Evolutionary conservation across 2,329 filamentous ascomycete species (phyloP).

Genomic region (Emergomyces africanus): DNA sequence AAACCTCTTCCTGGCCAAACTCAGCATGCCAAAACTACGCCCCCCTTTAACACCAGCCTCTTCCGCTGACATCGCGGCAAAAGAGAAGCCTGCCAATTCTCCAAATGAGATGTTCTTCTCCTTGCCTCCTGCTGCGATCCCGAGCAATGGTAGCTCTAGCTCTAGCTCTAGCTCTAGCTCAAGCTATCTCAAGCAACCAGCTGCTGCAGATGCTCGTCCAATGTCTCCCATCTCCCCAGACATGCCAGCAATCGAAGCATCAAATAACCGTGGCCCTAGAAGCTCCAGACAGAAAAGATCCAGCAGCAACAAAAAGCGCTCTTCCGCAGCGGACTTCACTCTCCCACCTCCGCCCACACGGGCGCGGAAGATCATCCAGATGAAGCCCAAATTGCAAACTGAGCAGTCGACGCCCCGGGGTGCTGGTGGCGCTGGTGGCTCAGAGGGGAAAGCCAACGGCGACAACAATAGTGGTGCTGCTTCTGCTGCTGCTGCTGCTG

Average conservation of each 20-base stretch:
- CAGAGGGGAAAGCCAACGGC: slow-evolving; percentile 9
- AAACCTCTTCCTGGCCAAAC: neutral
- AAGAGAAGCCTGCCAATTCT: slow-evolving; percentile 12
- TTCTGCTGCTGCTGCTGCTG: slow-evolving; percentile 3
- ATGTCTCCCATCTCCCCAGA: slow-evolving; percentile 33
- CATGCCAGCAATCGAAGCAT: slow-evolving; percentile 14
- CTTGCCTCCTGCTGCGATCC: slow-evolving; percentile 63
- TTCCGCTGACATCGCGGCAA: slow-evolving; percentile 62
- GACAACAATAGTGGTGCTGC: slow-evolving; percentile 7
- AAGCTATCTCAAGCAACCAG: neutral
- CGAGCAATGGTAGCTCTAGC: slow-evolving; percentile 6
- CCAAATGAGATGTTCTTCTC: slow-evolving; percentile 55
- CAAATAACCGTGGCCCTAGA: neutral
- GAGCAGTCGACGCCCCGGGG: slow-evolving; percentile 14
- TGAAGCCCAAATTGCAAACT: slow-evolving; percentile 56
- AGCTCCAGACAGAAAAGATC: slow-evolving; percentile 19
- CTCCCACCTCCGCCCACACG: slow-evolving; percentile 86
- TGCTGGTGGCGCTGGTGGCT: slow-evolving; percentile 7
- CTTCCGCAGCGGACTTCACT: slow-evolving; percentile 45
- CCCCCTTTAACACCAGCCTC: slow-evolving; percentile 66
- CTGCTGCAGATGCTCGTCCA: slow-evolving; percentile 36
- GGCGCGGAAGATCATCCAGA: slow-evolving; percentile 93
- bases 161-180: neutral
- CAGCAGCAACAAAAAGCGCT: slow-evolving; percentile 23
- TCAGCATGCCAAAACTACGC: slow-evolving; percentile 51